Conservation (phyloP, 2,329 filamentous ascomycete species). For the Xylariaceae sp. region DNA sequence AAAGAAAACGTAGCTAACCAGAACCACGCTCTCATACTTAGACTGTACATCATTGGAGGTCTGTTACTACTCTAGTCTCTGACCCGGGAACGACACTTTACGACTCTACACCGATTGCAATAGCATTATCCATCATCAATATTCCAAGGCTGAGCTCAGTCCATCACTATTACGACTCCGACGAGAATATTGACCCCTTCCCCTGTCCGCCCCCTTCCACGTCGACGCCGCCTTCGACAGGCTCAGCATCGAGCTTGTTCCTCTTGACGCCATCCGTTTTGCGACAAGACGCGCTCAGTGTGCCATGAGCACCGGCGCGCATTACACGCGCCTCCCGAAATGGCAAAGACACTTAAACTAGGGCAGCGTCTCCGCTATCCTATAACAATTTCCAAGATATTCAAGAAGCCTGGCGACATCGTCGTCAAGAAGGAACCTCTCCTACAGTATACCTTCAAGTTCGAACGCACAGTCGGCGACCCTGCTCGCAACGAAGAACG, state of each 20-base stretch:
- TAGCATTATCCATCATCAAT: background rate
- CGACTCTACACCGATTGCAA: background rate
- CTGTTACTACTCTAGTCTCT: too few relatives aligned
- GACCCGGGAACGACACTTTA: background rate
- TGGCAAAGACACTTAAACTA: slow-evolving; percentile 46
- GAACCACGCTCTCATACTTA: background rate
- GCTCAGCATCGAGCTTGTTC: background rate
- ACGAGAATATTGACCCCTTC: background rate
- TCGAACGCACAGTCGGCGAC: slow-evolving; percentile 70
- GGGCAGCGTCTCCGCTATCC: slow-evolving; percentile 76
- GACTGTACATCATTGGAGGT: too few relatives aligned
- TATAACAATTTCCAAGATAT: slow-evolving; percentile 81
- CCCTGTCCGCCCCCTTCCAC: background rate
- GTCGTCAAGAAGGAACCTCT: slow-evolving; percentile 72
- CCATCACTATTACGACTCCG: background rate
- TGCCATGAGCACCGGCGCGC: slow-evolving; percentile 23
- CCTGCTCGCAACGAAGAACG: slow-evolving; percentile 53
- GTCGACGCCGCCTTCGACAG: background rate
- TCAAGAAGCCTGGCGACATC: slow-evolving; percentile 68
- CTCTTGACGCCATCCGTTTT: slow-evolving; percentile 1
- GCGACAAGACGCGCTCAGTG: slow-evolving; percentile 18
- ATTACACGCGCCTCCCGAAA: slow-evolving; percentile 18
- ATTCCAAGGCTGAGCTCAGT: background rate
- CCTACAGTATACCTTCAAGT: slow-evolving; percentile 83
- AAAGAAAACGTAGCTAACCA: background rate